Evolutionary conservation across 257 asterid genomes (phyloP).

Genomic region (Linderniella brevidens): DNA sequence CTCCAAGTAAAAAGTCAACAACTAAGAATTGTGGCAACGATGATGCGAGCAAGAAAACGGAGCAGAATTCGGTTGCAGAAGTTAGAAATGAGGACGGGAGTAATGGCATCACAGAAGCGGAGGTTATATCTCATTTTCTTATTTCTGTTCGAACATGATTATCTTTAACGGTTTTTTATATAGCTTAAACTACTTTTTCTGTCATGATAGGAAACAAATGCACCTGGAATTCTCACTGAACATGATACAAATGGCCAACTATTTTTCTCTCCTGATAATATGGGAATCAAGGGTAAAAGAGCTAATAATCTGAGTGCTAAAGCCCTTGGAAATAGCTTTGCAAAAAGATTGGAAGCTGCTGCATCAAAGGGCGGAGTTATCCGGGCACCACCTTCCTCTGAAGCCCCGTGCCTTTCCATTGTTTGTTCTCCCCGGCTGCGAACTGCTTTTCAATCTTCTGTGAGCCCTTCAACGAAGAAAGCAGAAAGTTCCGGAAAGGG

Average conservation of each 20-base stretch:
- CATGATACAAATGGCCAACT: conserved; percentile 27
- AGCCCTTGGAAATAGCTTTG: conserved; percentile 20
- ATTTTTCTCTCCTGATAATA: conserved; percentile 48
- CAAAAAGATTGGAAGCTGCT: conserved; percentile 23
- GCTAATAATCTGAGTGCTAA: conserved; percentile 22
- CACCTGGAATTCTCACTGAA: conserved; percentile 37
- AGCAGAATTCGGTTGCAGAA: conserved; percentile 16
- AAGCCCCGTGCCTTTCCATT: conserved; percentile 30
- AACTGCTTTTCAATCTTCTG: conserved; percentile 29
- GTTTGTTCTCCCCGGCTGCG: conserved; percentile 44
- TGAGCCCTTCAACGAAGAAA: conserved; percentile 30
- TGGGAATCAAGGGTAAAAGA: conserved; percentile 31
- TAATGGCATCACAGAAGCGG: conserved; percentile 23
- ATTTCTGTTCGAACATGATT: conserved; percentile 4
- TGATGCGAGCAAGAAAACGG: conserved; percentile 13
- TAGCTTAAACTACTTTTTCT: neutral
- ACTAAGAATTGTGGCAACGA: conserved; percentile 14
- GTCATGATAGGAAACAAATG: conserved; percentile 31
- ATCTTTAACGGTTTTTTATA: neutral
- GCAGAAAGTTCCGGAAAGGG: conserved; percentile 34
- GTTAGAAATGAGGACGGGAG: conserved; percentile 13
- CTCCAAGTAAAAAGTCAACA: conserved; percentile 17
- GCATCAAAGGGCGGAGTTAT: conserved; percentile 20
- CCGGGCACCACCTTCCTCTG: conserved; percentile 20
- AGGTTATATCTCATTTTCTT: conserved; percentile 22